Conservation (phyloP, 2,329 filamentous ascomycete species). For the Chaetomium sp. region DNA sequence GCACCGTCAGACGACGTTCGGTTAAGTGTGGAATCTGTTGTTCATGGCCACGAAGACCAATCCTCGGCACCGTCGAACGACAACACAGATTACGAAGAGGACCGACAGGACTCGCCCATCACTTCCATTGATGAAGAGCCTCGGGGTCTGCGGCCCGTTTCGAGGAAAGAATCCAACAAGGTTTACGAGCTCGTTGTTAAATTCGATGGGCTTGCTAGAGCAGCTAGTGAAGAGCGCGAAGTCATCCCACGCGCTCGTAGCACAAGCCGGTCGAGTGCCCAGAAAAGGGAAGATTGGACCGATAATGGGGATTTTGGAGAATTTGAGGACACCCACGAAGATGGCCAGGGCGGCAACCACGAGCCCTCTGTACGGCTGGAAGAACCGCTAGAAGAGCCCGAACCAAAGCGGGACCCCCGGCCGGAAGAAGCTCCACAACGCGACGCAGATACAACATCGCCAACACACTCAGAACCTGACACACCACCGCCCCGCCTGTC, state of each 20-base stretch:
- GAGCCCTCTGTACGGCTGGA: background rate
- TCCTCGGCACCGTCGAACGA: conserved; percentile 24
- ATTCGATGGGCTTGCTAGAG: conserved; percentile 40
- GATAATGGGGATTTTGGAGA: conserved; percentile 26
- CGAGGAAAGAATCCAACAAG: conserved; percentile 35
- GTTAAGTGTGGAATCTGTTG: conserved; percentile 8
- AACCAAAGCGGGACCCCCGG: background rate
- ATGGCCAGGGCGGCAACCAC: background rate
- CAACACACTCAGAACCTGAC: background rate
- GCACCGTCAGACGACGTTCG: background rate
- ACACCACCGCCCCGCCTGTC: conserved; percentile 12
- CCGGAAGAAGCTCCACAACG: background rate
- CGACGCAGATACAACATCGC: background rate
- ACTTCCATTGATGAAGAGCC: conserved; percentile 40
- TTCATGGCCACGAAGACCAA: conserved; percentile 12
- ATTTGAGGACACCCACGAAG: conserved; percentile 27
- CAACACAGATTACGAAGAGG: conserved; percentile 28
- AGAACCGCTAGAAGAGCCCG: background rate
- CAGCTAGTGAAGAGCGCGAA: conserved; percentile 25
- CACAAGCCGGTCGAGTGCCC: conserved; percentile 9
- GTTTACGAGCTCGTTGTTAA: conserved; percentile 46
- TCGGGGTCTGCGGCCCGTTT: conserved; percentile 21
- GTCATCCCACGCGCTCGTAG: conserved; percentile 11
- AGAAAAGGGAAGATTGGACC: conserved; percentile 9
- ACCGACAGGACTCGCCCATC: conserved; percentile 37